These are phyloP conservation scores for Neonectria coccinea DNA, from an alignment of 2,329 filamentous ascomycete species.

Conservation along the genomic window DNA sequence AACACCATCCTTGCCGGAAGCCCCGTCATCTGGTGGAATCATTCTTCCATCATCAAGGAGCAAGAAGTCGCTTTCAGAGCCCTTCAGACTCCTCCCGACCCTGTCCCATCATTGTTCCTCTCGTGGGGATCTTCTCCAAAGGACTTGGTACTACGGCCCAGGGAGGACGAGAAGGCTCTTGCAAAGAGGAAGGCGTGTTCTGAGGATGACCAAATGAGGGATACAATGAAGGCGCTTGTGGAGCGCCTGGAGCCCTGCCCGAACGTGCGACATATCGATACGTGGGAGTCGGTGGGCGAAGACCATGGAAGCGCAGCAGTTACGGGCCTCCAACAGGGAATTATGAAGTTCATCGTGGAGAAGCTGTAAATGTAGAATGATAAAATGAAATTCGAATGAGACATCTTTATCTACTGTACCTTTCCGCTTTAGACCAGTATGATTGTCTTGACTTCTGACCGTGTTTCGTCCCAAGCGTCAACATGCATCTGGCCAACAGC, in stretches of 20 bases:
- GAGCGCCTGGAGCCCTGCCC: constrained; percentile 35
- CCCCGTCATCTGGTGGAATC: constrained; percentile 61
- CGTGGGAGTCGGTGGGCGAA: constrained; percentile 43
- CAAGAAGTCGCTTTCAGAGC: constrained; percentile 46
- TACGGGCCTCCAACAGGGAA: constrained; percentile 38
- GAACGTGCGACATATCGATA: constrained; percentile 36
- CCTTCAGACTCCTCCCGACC: constrained; percentile 21
- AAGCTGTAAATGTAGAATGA: constrained; percentile 12
- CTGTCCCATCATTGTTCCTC: constrained; percentile 49
- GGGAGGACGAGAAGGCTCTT: constrained; percentile 49
- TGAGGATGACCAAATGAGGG: constrained; percentile 42
- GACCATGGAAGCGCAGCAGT: constrained; percentile 43
- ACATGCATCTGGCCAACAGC: not conserved
- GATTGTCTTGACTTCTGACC: no score
- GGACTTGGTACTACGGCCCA: constrained; percentile 41
- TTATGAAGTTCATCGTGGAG: constrained; percentile 39
- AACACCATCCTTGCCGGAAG: constrained; percentile 59
- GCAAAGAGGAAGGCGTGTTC: constrained; percentile 41
- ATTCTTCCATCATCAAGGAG: constrained; percentile 53
- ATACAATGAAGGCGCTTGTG: constrained; percentile 33
- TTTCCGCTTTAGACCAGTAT: not conserved
- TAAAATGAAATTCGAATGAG: not conserved
- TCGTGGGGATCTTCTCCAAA: constrained; percentile 50
- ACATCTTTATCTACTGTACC: no score
- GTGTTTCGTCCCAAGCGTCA: not conserved